Evolutionary conservation across 208 protist species (phyloP).

Genomic region (Balamuthia mandrillaris): DNA sequence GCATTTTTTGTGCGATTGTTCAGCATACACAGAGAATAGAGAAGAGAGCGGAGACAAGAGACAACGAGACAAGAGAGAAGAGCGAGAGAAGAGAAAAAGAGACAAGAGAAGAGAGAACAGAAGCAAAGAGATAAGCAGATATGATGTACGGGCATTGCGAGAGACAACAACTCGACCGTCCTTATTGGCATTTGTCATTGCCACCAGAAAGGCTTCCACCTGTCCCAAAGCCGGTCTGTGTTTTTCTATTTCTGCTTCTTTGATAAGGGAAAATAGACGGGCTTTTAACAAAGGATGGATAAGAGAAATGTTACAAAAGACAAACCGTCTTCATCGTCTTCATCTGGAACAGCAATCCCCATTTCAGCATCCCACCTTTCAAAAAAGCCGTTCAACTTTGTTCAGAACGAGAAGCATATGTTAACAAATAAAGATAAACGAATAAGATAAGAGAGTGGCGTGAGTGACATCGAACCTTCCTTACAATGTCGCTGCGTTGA

Average conservation of each 20-base stretch:
- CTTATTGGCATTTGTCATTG: conserved; percentile 38
- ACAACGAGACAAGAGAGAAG: neutral
- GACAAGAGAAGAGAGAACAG: neutral
- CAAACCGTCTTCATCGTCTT: too few species aligned
- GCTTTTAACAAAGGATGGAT: too few species aligned
- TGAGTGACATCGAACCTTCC: conserved; percentile 58
- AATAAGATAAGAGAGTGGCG: too few species aligned
- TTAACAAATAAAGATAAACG: too few species aligned
- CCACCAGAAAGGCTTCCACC: conserved; percentile 20
- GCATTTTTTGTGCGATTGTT: neutral
- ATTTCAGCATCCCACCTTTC: too few species aligned
- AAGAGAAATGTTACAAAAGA: too few species aligned
- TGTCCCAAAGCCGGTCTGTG: conserved; percentile 21
- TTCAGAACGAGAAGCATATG: too few species aligned
- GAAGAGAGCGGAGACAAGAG: neutral
- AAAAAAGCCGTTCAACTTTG: too few species aligned
- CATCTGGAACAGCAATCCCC: too few species aligned
- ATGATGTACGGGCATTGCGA: neutral
- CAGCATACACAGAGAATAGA: neutral
- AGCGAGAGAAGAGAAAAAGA: neutral
- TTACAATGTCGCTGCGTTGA: conserved; percentile 53
- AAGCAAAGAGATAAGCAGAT: neutral
- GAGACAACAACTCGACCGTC: conserved; percentile 48
- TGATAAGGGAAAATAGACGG: too few species aligned
- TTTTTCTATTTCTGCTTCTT: too few species aligned